Percentiles rank a stretch among this genome's conserved stretches.
These are phyloP conservation scores for Plenodomus biglobosus DNA, from an alignment of 2,329 filamentous ascomycete species.

Conservation along the genomic window DNA sequence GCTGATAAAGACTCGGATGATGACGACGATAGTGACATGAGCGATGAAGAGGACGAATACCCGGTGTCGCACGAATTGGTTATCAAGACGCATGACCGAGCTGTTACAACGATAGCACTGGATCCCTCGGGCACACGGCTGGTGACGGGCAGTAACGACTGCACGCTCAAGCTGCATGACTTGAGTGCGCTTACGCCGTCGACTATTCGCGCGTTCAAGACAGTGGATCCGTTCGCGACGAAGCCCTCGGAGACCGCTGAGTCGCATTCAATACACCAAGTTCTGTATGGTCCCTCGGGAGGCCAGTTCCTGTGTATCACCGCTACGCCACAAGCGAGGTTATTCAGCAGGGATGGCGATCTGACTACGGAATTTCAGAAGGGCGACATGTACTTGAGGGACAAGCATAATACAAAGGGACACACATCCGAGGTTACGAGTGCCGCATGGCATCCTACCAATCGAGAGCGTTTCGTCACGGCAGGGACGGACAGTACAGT, in stretches of 20 bases:
- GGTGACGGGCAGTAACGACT: slow-evolving; percentile 89
- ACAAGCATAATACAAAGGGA: slow-evolving; percentile 97
- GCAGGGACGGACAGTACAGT: slow-evolving; percentile 94
- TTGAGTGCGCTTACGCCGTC: slow-evolving; percentile 95
- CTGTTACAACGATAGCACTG: slow-evolving; percentile 79
- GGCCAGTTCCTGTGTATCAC: slow-evolving; percentile 82
- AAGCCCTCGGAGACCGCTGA: slow-evolving; percentile 73
- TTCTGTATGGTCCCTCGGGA: slow-evolving; percentile 83
- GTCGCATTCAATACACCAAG: slow-evolving; percentile 83
- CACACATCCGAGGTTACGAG: slow-evolving; percentile 90
- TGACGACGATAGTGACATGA: slow-evolving; percentile 59
- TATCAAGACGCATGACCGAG: slow-evolving; percentile 86
- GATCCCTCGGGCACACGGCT: slow-evolving; percentile 84
- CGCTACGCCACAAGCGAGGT: slow-evolving; percentile 85
- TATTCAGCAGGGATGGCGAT: slow-evolving; percentile 87
- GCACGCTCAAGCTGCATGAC: slow-evolving; percentile 88
- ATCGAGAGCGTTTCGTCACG: slow-evolving; percentile 83
- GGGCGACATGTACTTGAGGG: slow-evolving; percentile 95
- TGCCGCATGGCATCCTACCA: slow-evolving; percentile 86
- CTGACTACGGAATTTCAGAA: slow-evolving; percentile 87
- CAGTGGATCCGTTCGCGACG: slow-evolving; percentile 78
- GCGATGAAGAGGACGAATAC: slow-evolving; percentile 78
- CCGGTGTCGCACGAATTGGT: slow-evolving; percentile 92
- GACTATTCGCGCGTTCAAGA: slow-evolving; percentile 90
- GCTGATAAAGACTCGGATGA: slow-evolving; percentile 41